Evolutionary conservation across 148 eudicot genomes (phyloP), one percentile per base, ranked within the genome.

Genomic region (Gaultheria prostrata): DNA sequence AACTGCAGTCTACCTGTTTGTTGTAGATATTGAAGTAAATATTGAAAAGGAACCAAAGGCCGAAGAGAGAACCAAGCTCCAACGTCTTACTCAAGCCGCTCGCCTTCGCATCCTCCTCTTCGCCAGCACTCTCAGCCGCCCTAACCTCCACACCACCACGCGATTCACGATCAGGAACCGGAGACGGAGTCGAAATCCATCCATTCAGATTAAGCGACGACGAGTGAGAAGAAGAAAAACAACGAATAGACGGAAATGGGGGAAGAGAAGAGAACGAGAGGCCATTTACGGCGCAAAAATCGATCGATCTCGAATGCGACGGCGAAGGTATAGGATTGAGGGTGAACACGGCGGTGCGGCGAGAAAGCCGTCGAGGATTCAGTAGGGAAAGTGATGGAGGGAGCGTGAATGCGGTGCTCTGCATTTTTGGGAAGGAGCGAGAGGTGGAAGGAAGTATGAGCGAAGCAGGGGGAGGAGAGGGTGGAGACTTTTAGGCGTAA

Each of bases 11-110:
- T 63, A 93, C 98, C 98, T 95, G 98, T 86, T 95, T 95, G 84
- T 92, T 93, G 69, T 95, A 95, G 83, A 95, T 93, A 69, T 93
- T 93, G 92, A 93, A 95, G 89, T 92, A 93, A 53, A 94, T 93
- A 82, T 96, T 94, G 82, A 94, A 94, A 15, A 92, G 76, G 83
- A 90, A 92, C 98, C 96, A 95, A 7, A 92, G 86, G 71, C 89
- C 97, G 61, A 95, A 91, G 88, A 90, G 83, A 21, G 87, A 20
- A 51, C 97, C 98, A 1, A 97, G 91, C 83, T 90, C 90, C 88
- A 95, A 59, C 57, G 93, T 91, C 56, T 80, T 81, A 0, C 32
- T 26, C n/a, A 85, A 48, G 46, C 87, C 59, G 63, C 85, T 84
- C 77, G 91, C 50, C 80, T 85, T 83, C 59, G 90, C 83, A 71